phyloP scores from a whole-genome alignment of 176 grass and related monocot species.

The Areca catechu region DNA sequence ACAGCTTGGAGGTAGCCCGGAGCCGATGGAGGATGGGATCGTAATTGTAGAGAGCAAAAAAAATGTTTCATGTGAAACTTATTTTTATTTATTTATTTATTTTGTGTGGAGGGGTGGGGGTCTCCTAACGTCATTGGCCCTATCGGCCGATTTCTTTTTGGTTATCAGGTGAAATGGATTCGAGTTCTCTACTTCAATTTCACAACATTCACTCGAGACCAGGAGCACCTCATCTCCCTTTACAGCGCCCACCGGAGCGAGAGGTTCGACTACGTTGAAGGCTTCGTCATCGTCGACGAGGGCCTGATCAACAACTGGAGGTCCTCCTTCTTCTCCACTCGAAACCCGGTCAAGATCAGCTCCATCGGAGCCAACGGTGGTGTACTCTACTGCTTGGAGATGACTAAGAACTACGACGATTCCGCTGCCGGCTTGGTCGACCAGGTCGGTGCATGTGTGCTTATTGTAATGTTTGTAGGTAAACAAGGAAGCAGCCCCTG shows the following conservation, averaged over 20 bases:
- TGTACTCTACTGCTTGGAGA: slow-evolving; percentile 13
- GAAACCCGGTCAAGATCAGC: not conserved
- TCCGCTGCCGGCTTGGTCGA: not conserved
- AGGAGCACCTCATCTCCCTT: slow-evolving; percentile 3
- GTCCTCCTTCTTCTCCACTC: slow-evolving; percentile 3
- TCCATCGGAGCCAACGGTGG: not conserved
- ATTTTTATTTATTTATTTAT: no score
- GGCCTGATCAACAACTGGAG: slow-evolving; percentile 10
- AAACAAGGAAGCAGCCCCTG: not conserved
- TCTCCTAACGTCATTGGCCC: no score
- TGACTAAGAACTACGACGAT: slow-evolving; percentile 2
- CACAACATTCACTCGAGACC: not conserved
- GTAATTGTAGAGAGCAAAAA: no score
- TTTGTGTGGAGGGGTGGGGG: no score
- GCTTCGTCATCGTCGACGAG: slow-evolving; percentile 1
- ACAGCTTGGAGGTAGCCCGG: no score
- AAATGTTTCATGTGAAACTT: no score
- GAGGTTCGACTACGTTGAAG: slow-evolving; percentile 14
- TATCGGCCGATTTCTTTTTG: no score
- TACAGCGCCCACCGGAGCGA: not conserved
- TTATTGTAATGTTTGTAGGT: not conserved
- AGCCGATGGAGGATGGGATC: no score
- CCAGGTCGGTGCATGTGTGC: not conserved
- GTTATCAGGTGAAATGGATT: slow-evolving; percentile 4
- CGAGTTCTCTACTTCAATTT: slow-evolving; percentile 12